phyloP scores from a whole-genome alignment of 176 grass and related monocot species.

The Calamus simplicifolius region DNA sequence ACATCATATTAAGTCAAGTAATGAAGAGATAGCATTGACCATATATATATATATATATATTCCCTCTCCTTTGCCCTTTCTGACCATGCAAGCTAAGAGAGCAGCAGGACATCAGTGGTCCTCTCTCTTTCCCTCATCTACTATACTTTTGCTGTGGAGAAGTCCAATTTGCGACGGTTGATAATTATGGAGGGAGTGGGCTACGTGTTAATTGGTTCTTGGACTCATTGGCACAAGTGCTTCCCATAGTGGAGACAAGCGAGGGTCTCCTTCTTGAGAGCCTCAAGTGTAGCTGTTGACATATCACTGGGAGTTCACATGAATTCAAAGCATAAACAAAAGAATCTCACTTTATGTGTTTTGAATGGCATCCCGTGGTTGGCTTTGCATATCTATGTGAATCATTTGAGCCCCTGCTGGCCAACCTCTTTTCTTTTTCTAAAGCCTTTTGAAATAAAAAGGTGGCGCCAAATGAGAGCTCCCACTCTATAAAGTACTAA shows the following conservation, averaged over 20 bases:
- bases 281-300: background rate
- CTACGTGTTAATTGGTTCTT: background rate
- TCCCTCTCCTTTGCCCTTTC: no score
- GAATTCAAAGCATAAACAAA: background rate
- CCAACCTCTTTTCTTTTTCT: background rate
- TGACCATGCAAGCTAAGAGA: no score
- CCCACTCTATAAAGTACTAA: no score
- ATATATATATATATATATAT: no score
- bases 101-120: background rate
- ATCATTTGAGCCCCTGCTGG: background rate
- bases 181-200: background rate
- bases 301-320: constrained; percentile 10
- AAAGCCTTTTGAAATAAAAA: background rate
- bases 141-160: constrained; percentile 1
- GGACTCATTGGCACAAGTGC: background rate
- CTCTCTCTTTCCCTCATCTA: background rate
- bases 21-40: no score
- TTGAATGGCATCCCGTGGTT: background rate
- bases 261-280: constrained; percentile 1
- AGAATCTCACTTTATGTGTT: background rate
- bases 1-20: no score
- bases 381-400: background rate
- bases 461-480: background rate
- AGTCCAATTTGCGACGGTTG: background rate
- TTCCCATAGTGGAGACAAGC: constrained; percentile 6